These are phyloP conservation scores for Sphaerostilbella broomeana DNA, from an alignment of 2,329 filamentous ascomycete genomes.

Conservation along the genomic window DNA sequence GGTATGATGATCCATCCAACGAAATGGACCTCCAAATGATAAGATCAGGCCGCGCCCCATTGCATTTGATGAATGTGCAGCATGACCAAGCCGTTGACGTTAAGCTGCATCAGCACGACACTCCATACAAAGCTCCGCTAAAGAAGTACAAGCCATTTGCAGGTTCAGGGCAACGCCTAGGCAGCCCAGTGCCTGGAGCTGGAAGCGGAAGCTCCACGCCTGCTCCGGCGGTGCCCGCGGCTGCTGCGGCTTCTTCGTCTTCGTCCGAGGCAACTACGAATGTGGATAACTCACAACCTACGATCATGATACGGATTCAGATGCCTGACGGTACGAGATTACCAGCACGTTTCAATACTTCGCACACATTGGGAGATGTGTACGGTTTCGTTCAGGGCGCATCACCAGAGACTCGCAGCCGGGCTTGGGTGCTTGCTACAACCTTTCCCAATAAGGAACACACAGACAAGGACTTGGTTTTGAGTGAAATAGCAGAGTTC, in stretches of 20 bases:
- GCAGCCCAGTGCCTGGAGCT: constrained; percentile 66
- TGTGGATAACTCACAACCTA: constrained; percentile 61
- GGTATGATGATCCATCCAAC: constrained; percentile 74
- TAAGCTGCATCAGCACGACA: constrained; percentile 69
- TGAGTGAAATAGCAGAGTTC: constrained; percentile 58
- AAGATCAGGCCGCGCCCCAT: constrained; percentile 65
- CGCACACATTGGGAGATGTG: constrained; percentile 69
- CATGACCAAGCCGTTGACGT: constrained; percentile 72
- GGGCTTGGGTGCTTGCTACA: constrained; percentile 70
- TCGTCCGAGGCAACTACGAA: constrained; percentile 24
- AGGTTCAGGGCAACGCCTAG: constrained; percentile 65
- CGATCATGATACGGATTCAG: constrained; percentile 66
- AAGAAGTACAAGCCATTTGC: constrained; percentile 70
- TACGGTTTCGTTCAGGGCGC: constrained; percentile 68
- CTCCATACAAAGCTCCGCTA: constrained; percentile 62
- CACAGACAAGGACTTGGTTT: constrained; percentile 54
- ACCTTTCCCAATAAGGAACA: constrained; percentile 81
- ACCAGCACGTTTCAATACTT: constrained; percentile 75
- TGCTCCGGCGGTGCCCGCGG: constrained; percentile 25
- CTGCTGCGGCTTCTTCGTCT: constrained; percentile 30
- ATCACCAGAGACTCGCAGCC: constrained; percentile 46
- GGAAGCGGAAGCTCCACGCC: constrained; percentile 19
- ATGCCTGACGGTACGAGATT: constrained; percentile 71
- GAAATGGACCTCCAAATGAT: constrained; percentile 68
- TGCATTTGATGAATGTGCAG: constrained; percentile 71